Base-by-base conservation (phyloP, 192 early-diverging fungal genomes). In the Tieghemiomyces parasiticus region DNA sequence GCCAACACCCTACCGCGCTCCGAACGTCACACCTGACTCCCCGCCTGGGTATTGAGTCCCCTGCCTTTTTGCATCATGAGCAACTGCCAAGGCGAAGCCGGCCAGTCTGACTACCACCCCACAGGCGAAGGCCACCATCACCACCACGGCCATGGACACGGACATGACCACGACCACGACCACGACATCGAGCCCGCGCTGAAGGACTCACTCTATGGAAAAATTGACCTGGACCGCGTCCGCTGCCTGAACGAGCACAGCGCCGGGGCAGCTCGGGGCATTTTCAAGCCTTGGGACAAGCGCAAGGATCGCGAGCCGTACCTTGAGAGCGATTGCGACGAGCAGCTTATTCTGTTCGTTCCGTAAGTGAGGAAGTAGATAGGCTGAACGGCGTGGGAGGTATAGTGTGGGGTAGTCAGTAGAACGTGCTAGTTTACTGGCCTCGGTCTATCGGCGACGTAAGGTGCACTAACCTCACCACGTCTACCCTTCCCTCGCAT, bases 251-350 rank as follows among this genome's bases (percentile, higher is more conserved):
- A 99, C 65, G 91, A 93, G 62, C 59, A 66, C 14, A 78, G 67
- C 22, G 68, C 78, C 22, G 76, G 74, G 13, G 67, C 80, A 22
- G 86, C 84, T 22, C 79, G 82, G 61, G 68, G 60, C 2, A 76
- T 99, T 0, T 88, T 99, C 72, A 91, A 90, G 71, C 75, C 89
- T 12, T 95, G 86, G 88, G 74, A 91, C 48, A 70, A 85, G 48
- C 78, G 92, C 25, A 68, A 82, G 47, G 87, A 93, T 64, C 52
- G 28, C 13, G n/a, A 3, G 8, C 22, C 22, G 29, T 54, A 31
- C 30, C 68, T 95, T 10, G 79, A 86, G 58, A 86, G 83, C 50
- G 92, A 95, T 68, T 79, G 81, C 0, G 95, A 99, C 74, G 88
- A 89, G 48, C 88, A 95, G 70, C 73, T 99, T 19, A 85, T 99